Evolutionary conservation across 2,329 filamentous ascomycete genomes (phyloP).

Genomic region (Thelonectria blattea): DNA sequence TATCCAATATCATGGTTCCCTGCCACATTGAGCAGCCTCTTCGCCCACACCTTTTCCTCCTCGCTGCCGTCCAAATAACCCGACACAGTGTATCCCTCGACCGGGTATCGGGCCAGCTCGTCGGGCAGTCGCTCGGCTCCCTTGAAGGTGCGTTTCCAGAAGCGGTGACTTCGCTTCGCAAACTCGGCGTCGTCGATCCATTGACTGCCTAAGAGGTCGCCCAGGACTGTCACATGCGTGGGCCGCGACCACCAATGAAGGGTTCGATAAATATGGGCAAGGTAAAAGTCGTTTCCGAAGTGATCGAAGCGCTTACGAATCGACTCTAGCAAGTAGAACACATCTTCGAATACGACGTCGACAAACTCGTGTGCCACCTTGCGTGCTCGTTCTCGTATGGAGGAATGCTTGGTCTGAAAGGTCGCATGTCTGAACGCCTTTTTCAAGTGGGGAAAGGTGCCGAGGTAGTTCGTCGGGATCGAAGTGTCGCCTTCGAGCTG

Average conservation of each 20-base stretch:
- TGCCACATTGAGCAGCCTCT: slow-evolving; percentile 83
- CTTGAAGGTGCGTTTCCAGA: slow-evolving; percentile 82
- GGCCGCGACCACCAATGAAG: slow-evolving; percentile 84
- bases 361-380: slow-evolving; percentile 63
- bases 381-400: slow-evolving; percentile 58
- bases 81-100: slow-evolving; percentile 55
- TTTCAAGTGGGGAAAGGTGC: slow-evolving; percentile 60
- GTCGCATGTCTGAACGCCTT: slow-evolving; percentile 54
- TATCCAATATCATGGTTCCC: slow-evolving; percentile 98
- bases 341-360: slow-evolving; percentile 70
- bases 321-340: slow-evolving; percentile 69
- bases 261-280: slow-evolving; percentile 88
- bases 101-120: slow-evolving; percentile 56
- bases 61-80: slow-evolving; percentile 54
- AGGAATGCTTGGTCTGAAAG: slow-evolving; percentile 52
- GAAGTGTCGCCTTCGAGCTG: slow-evolving; percentile 93
- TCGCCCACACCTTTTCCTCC: slow-evolving; percentile 67
- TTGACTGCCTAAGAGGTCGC: slow-evolving; percentile 91
- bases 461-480: slow-evolving; percentile 65
- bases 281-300: slow-evolving; percentile 91
- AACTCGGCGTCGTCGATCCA: slow-evolving; percentile 93
- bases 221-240: slow-evolving; percentile 86
- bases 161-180: slow-evolving; percentile 71
- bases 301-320: slow-evolving; percentile 84
- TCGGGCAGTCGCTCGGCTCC: slow-evolving; percentile 69